Percentiles rank a stretch among this genome's conserved stretches.
phyloP scores from a whole-genome alignment of 2,329 filamentous ascomycete species.

The Didymella pomorum region DNA sequence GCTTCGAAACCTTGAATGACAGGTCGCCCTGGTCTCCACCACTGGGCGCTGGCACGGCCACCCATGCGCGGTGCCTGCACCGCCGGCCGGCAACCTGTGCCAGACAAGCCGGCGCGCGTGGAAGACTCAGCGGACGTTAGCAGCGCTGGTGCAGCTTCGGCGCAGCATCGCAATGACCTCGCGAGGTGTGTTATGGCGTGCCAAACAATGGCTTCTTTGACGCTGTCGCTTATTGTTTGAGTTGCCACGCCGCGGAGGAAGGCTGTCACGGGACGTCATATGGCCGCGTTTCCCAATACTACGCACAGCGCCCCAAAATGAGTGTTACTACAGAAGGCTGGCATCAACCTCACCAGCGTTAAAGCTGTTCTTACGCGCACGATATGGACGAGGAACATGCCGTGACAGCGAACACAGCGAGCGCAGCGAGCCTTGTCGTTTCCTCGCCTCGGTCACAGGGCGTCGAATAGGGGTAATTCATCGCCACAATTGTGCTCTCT shows the following conservation, averaged over 20 bases:
- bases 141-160: neutral
- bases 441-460: slow-evolving; percentile 1
- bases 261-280: slow-evolving; percentile 7
- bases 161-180: neutral
- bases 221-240: neutral
- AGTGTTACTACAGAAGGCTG: slow-evolving; percentile 1
- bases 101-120: slow-evolving; percentile 17
- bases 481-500: slow-evolving; percentile 16
- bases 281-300: neutral
- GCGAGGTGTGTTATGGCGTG: too few relatives aligned
- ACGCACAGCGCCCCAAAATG: neutral
- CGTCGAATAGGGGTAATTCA: slow-evolving; percentile 23
- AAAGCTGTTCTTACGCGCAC: too few relatives aligned
- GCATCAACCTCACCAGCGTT: slow-evolving; percentile 9
- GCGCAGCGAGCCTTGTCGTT: too few relatives aligned
- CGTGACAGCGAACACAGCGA: slow-evolving; percentile 13
- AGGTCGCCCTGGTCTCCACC: slow-evolving; percentile 15
- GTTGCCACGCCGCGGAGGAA: slow-evolving; percentile 5
- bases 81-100: slow-evolving; percentile 4
- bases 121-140: slow-evolving; percentile 18
- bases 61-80: slow-evolving; percentile 1
- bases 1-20: slow-evolving; percentile 13
- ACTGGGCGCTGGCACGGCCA: slow-evolving; percentile 8
- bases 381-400: slow-evolving; percentile 13
- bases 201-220: neutral